phyloP scores from a whole-genome alignment of 2,329 filamentous ascomycete genomes.

The Fulvia fulva region DNA sequence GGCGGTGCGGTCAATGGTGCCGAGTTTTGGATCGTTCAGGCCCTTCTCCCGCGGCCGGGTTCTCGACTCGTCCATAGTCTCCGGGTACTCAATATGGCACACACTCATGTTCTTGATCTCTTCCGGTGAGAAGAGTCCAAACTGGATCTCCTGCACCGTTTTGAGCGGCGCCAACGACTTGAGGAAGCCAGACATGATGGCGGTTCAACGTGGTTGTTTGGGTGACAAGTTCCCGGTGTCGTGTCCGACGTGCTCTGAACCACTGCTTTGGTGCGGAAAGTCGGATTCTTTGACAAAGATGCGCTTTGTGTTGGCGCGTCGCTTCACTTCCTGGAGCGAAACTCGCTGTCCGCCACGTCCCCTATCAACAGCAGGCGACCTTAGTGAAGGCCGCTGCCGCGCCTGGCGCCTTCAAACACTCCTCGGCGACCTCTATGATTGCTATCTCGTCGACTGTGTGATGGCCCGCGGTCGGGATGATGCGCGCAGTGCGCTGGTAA shows the following conservation, averaged over 20 bases:
- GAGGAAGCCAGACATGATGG: constrained; percentile 86
- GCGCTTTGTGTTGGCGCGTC: constrained; percentile 10
- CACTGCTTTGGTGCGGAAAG: neutral
- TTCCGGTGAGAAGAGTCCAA: constrained; percentile 93
- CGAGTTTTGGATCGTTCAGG: constrained; percentile 91
- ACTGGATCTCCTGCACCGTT: constrained; percentile 98
- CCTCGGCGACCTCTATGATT: constrained; percentile 14
- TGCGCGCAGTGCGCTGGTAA: constrained; percentile 26
- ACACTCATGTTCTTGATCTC: constrained; percentile 99
- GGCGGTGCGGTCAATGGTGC: constrained; percentile 92
- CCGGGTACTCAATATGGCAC: constrained; percentile 92
- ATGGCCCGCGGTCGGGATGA: constrained; percentile 22
- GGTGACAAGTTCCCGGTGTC: neutral
- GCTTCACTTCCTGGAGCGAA: neutral
- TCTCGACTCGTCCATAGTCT: constrained; percentile 97
- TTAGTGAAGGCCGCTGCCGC: constrained; percentile 30
- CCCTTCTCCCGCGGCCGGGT: constrained; percentile 86
- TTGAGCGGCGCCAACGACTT: constrained; percentile 94
- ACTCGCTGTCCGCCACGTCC: constrained; percentile 25
- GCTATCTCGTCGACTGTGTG: constrained; percentile 12
- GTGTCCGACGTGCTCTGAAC: constrained; percentile 3
- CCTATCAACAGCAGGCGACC: constrained; percentile 30
- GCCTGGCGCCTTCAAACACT: constrained; percentile 16
- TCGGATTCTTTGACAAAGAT: constrained; percentile 1
- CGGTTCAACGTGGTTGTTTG: constrained; percentile 26